Evolutionary conservation across 345 rosid genomes (phyloP), one percentile per base, ranked within the genome.

Genomic region (Lumnitzera littorea): DNA sequence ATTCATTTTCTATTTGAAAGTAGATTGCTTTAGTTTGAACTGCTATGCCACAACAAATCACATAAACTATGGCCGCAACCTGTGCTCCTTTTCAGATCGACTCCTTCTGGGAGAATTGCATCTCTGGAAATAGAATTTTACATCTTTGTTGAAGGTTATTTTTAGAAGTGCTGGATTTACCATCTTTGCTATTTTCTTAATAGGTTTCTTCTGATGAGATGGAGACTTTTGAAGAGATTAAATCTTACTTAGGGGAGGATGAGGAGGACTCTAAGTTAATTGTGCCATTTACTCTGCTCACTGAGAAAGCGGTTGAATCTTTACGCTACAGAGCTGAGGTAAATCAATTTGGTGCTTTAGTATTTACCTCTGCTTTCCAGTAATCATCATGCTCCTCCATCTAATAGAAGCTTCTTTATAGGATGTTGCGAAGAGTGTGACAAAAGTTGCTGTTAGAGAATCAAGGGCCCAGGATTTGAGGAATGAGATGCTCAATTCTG

Each of bases 261-360:
- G 87, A 82, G 48, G 76, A 69, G 67, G 88, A 81, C 49, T 63
- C 70, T 6, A 69, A 75, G 25, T 12, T 69, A n/a, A 78, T 92
- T 58, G 43, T 67, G 49, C 82, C 89, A 31, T 92, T 87, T 72
- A 79, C 91, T 60, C 72, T 80, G 67, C 77, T 89, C 54, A 85
- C 96, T 4, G 71, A 84, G 64, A 85, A 82, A 70, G 98, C 91
- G 7, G 90, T 85, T 14, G 97, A 90, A 82, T 85, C 85, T 61
- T 74, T 92, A 55, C 81, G 97, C 59, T 90, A 92, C 65, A 79
- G 97, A 66, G 94, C 99, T 63, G 97, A 89, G 95, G 98, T 89
- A 63, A 64, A 64, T 68, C 13, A 20, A 14, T 46, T 50, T 58
- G 13, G 9, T 51, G 23, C 29, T 25, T 50, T n/a, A 29, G 13